Evolutionary conservation across 768 basidiomycete species (phyloP), one percentile per base, ranked within the genome.

Genomic region (Arthromyces matolae): DNA sequence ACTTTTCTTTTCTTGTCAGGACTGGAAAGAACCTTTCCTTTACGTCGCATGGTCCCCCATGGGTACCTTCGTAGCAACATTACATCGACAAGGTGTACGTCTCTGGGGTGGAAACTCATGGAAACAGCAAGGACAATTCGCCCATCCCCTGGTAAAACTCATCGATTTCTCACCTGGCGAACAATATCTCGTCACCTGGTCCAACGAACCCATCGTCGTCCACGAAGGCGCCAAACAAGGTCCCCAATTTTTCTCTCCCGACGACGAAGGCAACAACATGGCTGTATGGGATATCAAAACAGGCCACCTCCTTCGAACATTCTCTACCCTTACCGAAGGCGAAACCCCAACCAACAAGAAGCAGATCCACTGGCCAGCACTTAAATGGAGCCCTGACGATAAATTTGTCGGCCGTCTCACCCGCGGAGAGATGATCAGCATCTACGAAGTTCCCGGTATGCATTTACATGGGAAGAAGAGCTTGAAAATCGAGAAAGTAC

Each of bases 221-320:
- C 84, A 88, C 20, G 86, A 90, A 50, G 83, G 83, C 52, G 83
- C 86, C 32, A 72, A 80, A 23, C 88, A 89, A 65, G 90, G 93
- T 8, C 85, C 82, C 42, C 86, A 86, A 61, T 90, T 80, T 64
- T 89, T 93, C 71, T 88, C 91, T 37, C 83, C 88, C 4, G 93
- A 95, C 49, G 96, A 98, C 64, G 93, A 95, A 69, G 96, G 93
- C 25, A 93, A 95, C 70, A 88, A 93, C 57, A 79, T 98, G 52
- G 96, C 94, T 48, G 83, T 99, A n/a, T 99, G 96, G 96, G 93
- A 98, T 60, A 83, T 95, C 73, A 94, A 93, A 68, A 86, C 93
- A 14, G 92, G 92, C 22, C 77, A 86, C 55, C 82, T 98, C 18
- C 79, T 98, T 35, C 88, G 96, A 42, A 97, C 94, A 2, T 98